Base-by-base conservation (phyloP, 1,139 yeast species). In the Pichia sp. region DNA sequence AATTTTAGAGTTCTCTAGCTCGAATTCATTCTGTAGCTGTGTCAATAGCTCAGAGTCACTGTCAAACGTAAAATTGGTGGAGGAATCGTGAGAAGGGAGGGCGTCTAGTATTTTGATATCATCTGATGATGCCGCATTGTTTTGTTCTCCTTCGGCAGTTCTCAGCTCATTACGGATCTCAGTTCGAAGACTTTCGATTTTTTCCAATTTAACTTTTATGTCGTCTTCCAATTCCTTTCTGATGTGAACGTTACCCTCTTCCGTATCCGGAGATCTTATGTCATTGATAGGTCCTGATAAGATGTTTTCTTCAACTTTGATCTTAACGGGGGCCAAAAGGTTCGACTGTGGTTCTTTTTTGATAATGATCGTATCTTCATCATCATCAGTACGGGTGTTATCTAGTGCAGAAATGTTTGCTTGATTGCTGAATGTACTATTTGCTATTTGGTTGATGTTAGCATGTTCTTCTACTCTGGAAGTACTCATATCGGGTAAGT, bases 1-100 rank as follows among this genome's bases (percentile, higher is more conserved):
- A n/a, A 65, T 55, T 37, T 51, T 57, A 4, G 60, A 58, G 36
- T 58, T 59, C 23, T 61, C 66, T 13, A 57, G 26, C 10, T 60
- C 61, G 40, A 65, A 55, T 26, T 63, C 65, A 25, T 58, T 45
- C 40, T 60, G 58, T 23, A 62, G 37, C 23, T 55, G 55, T 16
- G 58, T 53, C 9, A 64, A 36, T 8, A 58, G 48, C 22, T 52
- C 55, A 4, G 62, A 60, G 39, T 60, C 66, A 21, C 49, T 47
- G 6, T 51, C 55, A 30, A 48, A 45, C 22, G 49, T 48, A 2
- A 36, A 10, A 31, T 46, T 45, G 18, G 31, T 43, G 4, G 48
- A 40, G 16, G 46, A 39, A 3, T 13, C 18, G 18, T 34, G 34
- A 13, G 43, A 26, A 18, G 41, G 39, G 25, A 25, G 30, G 9